Percentiles rank a stretch among this genome's conserved stretches.
Evolutionary conservation across 2,329 filamentous ascomycete species (phyloP).

Genomic region (Phialemoniopsis sp.): DNA sequence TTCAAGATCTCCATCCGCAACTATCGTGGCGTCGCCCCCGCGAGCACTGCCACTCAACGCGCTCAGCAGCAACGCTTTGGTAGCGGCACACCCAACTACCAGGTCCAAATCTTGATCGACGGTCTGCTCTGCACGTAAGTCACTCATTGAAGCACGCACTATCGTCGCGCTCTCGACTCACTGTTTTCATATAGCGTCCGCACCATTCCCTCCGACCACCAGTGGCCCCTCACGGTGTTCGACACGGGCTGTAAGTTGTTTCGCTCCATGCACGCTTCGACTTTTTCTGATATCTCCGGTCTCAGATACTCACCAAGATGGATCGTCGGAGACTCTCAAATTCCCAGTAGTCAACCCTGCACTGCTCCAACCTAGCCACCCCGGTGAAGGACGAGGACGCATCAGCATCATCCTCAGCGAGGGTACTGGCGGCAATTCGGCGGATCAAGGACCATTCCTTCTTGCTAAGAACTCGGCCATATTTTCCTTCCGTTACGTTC

Average conservation of each 20-base stretch:
- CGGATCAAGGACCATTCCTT: no score
- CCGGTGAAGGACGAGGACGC: conserved; percentile 66
- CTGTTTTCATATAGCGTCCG: conserved; percentile 31
- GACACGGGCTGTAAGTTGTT: conserved; percentile 37
- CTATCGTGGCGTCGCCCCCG: conserved; percentile 67
- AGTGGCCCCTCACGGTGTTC: conserved; percentile 47
- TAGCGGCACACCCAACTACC: conserved; percentile 58
- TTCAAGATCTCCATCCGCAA: conserved; percentile 74
- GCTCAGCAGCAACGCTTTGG: conserved; percentile 53
- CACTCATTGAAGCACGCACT: conserved; percentile 17
- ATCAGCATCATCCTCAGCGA: conserved; percentile 76
- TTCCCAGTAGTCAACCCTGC: conserved; percentile 72
- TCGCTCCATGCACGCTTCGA: no score
- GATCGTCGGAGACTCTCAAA: conserved; percentile 55
- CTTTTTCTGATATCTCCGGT: conserved; percentile 3
- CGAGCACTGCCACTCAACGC: conserved; percentile 52
- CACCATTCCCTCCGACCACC: conserved; percentile 49
- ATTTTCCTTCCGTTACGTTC: conserved; percentile 84
- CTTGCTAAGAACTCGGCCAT: conserved; percentile 67
- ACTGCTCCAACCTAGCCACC: conserved; percentile 62
- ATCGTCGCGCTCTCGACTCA: background rate
- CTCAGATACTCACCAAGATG: conserved; percentile 48
- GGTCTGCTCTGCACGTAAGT: conserved; percentile 56
- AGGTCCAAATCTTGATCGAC: conserved; percentile 66
- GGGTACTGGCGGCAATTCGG: no score